Base-by-base conservation (phyloP, 163 green algal genomes). In the Chlamydomonas reinhardtii region DNA sequence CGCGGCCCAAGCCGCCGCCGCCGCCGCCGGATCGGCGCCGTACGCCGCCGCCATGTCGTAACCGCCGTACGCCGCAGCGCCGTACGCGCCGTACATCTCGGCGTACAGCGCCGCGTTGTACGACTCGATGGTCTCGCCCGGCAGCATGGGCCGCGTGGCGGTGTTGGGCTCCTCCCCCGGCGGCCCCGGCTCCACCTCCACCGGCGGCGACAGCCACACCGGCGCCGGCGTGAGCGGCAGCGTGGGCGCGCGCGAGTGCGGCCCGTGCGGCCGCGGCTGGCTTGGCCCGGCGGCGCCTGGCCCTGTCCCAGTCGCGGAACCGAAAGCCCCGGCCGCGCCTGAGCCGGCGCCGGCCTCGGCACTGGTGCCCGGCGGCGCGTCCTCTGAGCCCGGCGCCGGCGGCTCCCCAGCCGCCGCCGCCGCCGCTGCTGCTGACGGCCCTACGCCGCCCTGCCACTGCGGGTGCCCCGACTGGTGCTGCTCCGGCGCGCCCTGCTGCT, bases 161-260 rank as follows among this genome's bases (percentile, higher is more conserved):
- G 31, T 27, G 11, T 32, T 9, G 20, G 79, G 69, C 79, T 77
- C 69, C 68, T 73, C 5, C 2, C 79, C 79, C 8, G 79, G 79
- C 34, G 79, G 79, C 32, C 25, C 69, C n/a, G 68, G 52, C 32
- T 86, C 79, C 34, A 65, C 17, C 34, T 20, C 56, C 25, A 85
- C 32, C 19, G 68, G 52, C 52, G 79, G 79, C 29, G 79, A 85
- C 32, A 85, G 34, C 79, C 79, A 85, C 48, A 85, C 54, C 68
- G 79, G 75, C 48, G 79, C 79, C 4, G 32, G 43, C 34, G 29
- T 62, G 20, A 78, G 68, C 11, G 77, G 19, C 12, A 85, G 14
- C 16, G 32, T 78, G 11, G 16, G 35, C 4, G 48, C 4, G 12
- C 48, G 48, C 48, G 48, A 56, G 48, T 56, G 48, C 12, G 48